Base-by-base conservation (phyloP, 257 asterid genomes). In the Orobanche coerulescens region DNA sequence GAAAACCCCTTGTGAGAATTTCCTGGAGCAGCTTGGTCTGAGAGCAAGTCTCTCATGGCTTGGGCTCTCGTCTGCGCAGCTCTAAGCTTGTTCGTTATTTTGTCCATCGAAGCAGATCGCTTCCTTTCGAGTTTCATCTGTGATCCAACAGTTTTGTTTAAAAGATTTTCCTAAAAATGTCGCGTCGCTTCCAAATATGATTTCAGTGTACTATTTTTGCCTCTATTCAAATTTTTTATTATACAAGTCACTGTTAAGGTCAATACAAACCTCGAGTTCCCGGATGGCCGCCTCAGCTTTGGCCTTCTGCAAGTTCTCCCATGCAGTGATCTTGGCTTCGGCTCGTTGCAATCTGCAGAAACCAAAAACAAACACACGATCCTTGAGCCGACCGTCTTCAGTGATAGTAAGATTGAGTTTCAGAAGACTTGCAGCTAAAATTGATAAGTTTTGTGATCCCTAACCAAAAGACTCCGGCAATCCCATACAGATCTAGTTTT, bases 251-350 rank as follows among this genome's bases (percentile, higher is more conserved):
- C n/a, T n/a, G n/a, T 43, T 15, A 13, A 40, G 2, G 24, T 14
- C 13, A n/a, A 22, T 49, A 47, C 54, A 47, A 47, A 47, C 96
- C 96, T 87, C 96, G 2, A 87, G 96, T 69, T 82, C 82, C 81
- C 80, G 82, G 46, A 84, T 65, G 30, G 92, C 86, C 26, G 94
- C 94, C 78, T 89, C 95, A 19, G 97, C 94, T 75, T 86, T 86
- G 30, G 94, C 97, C 81, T 82, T 86, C 64, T 89, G 96, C 79
- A 89, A 75, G 67, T 88, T 88, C 79, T 85, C 96, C 96, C 96
- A 88, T 30, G 95, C 94, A 55, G 62, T 59, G 58, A 88, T 83
- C 73, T 78, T 88, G 2, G 85, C 90, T 71, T 83, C 94, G 71
- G 83, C 95, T 60, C 94, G 72, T 65, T 76, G 83, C 59, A 81